These are phyloP conservation scores for Candida sanyaensis DNA, from an alignment of 1,139 yeast genomes.

Conservation along the genomic window DNA sequence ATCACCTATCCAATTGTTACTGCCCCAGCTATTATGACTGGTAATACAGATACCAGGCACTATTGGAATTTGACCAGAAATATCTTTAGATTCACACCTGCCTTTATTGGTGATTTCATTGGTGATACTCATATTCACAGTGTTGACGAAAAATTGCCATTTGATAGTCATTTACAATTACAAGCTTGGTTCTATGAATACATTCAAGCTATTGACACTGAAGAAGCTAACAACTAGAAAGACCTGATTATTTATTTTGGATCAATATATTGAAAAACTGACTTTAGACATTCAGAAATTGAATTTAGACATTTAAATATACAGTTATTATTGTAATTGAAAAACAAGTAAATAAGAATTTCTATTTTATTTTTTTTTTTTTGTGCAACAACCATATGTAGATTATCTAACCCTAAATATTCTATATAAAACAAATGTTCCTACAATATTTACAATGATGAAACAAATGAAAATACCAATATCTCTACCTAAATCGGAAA, in stretches of 20 bases:
- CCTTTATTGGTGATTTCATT: constrained; percentile 18
- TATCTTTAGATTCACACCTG: constrained; percentile 67
- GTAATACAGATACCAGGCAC: constrained; percentile 81
- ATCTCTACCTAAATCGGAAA: constrained; percentile 65
- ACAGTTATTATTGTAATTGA: too few relatives aligned
- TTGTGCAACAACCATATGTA: too few relatives aligned
- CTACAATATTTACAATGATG: constrained; percentile 53
- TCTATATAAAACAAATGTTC: constrained; percentile 65
- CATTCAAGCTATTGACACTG: too few relatives aligned
- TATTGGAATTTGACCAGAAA: constrained; percentile 73
- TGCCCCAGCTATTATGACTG: constrained; percentile 71
- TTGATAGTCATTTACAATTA: too few relatives aligned
- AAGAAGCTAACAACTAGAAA: constrained; percentile 15
- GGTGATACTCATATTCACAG: constrained; percentile 24
- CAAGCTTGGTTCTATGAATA: too few relatives aligned
- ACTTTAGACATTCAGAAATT: too few relatives aligned
- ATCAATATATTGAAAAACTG: too few relatives aligned
- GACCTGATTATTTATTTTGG: too few relatives aligned
- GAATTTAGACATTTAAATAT: too few relatives aligned
- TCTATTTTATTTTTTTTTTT: too few relatives aligned
- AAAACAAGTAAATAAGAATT: too few relatives aligned
- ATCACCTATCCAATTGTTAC: constrained; percentile 47
- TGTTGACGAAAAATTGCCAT: too few relatives aligned
- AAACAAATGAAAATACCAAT: constrained; percentile 55
- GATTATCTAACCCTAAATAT: constrained; percentile 57